phyloP scores from a whole-genome alignment of 2,329 filamentous ascomycete species.

The Cryphonectria naterciae region DNA sequence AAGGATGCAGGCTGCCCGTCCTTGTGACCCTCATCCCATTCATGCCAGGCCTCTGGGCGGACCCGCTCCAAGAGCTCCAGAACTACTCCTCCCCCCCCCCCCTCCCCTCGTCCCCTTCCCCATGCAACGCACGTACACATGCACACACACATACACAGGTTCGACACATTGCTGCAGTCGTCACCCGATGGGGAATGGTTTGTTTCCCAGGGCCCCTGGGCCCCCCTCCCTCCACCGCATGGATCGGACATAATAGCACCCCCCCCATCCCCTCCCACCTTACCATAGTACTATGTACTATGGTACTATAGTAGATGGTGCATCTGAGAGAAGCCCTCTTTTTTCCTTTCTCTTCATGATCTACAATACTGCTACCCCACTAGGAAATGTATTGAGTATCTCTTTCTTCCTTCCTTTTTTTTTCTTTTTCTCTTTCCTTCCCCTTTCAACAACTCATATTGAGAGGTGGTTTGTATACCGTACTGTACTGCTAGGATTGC shows the following conservation, averaged over 20 bases:
- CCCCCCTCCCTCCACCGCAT: constrained; percentile 1
- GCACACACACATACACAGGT: background rate
- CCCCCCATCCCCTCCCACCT: background rate
- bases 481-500: background rate
- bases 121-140: no score
- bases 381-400: background rate
- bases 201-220: background rate
- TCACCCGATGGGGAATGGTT: constrained; percentile 16
- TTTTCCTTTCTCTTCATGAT: background rate
- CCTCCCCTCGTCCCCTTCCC: no score
- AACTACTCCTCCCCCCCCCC: background rate
- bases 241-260: background rate
- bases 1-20: constrained; percentile 1
- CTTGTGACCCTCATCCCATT: background rate
- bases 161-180: constrained; percentile 15
- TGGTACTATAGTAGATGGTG: background rate
- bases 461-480: background rate
- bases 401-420: background rate
- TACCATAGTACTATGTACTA: background rate
- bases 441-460: background rate
- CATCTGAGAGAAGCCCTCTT: background rate
- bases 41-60: background rate
- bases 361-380: background rate
- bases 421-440: background rate
- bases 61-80: background rate